A percentile compares a stretch with the other conserved stretches of the same genome.
Conservation (phyloP, 139 green algal genomes). For the Chlorella sp. region DNA sequence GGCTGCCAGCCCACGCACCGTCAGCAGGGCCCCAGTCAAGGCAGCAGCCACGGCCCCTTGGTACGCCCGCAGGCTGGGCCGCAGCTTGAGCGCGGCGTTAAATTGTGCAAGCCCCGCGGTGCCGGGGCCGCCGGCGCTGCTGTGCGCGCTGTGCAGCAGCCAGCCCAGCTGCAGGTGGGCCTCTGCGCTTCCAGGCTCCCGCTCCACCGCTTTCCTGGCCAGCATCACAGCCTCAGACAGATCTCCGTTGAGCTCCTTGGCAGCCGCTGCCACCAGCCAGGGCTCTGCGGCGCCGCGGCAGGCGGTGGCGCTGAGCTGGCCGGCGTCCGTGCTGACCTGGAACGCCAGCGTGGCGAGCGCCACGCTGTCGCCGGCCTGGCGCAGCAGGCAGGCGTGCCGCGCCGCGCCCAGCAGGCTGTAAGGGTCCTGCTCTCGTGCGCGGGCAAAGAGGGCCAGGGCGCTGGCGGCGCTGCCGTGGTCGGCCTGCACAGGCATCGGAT, state of each 20-base stretch:
- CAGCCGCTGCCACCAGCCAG: not conserved
- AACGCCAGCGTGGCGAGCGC: not conserved
- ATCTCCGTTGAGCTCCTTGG: not conserved
- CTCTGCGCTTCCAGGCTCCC: not conserved
- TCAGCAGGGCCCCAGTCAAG: not conserved
- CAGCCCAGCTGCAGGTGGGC: not conserved
- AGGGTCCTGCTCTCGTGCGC: not conserved
- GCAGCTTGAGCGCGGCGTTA: not conserved
- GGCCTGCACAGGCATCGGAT: not conserved
- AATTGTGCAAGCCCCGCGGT: not conserved
- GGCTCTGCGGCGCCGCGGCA: not conserved
- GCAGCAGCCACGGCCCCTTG: not conserved
- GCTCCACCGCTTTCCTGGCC: not conserved
- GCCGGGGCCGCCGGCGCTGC: not conserved
- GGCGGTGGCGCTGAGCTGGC: not conserved
- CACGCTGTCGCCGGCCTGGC: not conserved
- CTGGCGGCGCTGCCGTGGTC: not conserved
- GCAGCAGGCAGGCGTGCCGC: not conserved
- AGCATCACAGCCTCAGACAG: not conserved
- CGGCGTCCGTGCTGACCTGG: not conserved
- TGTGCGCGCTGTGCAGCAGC: not conserved
- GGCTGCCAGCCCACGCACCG: no score
- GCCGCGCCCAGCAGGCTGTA: not conserved
- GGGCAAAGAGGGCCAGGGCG: not conserved
- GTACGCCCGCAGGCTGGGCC: not conserved